Evolutionary conservation across 768 basidiomycete species (phyloP).

Genomic region (Kwoniella newhampshirensis): DNA sequence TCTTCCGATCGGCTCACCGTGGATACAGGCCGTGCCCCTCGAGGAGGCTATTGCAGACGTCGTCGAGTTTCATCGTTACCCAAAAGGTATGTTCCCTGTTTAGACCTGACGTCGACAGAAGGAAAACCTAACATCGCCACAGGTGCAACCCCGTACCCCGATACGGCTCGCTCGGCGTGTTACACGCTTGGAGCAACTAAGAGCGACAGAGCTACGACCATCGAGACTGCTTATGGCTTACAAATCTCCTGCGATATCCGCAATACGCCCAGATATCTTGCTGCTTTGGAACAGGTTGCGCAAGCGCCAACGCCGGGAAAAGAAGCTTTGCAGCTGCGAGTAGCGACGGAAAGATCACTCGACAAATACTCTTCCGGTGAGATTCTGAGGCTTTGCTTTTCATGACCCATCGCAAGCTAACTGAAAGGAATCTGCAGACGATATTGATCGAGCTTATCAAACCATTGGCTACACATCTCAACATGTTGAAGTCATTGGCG

Average conservation of each 20-base stretch:
- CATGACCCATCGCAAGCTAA: too few species aligned
- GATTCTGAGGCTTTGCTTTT: slow-evolving; percentile 1
- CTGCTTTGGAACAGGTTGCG: slow-evolving; percentile 31
- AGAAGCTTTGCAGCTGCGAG: slow-evolving; percentile 29
- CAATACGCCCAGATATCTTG: slow-evolving; percentile 23
- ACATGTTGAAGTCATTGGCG: slow-evolving; percentile 24
- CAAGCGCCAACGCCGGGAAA: slow-evolving; percentile 17
- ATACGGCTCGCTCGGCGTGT: slow-evolving; percentile 6
- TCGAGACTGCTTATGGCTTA: slow-evolving; percentile 34
- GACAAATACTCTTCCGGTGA: slow-evolving; percentile 32
- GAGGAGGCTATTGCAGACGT: slow-evolving; percentile 12
- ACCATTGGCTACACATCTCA: slow-evolving; percentile 31
- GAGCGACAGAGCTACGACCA: slow-evolving; percentile 23
- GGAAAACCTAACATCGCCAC: not conserved
- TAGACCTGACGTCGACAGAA: not conserved
- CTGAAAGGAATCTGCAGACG: slow-evolving; percentile 15
- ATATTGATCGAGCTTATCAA: slow-evolving; percentile 34
- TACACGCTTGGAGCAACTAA: slow-evolving; percentile 28
- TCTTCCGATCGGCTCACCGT: not conserved
- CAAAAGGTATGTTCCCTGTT: slow-evolving; percentile 18
- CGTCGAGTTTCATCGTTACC: slow-evolving; percentile 20
- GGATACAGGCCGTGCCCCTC: slow-evolving; percentile 1
- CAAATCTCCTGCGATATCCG: slow-evolving; percentile 27
- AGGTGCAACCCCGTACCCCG: slow-evolving; percentile 8
- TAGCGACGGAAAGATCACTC: slow-evolving; percentile 38